Base-by-base conservation (phyloP, 352 stramenopile species). In the Pythium graminicola region DNA sequence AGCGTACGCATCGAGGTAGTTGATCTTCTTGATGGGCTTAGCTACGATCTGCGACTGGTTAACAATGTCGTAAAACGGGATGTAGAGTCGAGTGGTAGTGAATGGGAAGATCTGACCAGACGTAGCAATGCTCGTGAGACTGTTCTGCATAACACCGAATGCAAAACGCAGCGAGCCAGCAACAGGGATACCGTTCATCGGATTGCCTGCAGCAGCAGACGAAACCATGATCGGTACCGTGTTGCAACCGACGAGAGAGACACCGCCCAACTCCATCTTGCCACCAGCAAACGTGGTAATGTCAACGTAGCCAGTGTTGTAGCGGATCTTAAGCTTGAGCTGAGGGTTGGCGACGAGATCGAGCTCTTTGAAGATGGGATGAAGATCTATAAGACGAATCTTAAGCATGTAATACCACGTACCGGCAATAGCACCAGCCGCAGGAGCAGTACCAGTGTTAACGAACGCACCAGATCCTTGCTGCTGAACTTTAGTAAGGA, bases 1-100 rank as follows among this genome's bases (percentile, higher is more conserved):
- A 27, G 47, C 45, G 32, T 58, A 70, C 26, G 26, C 56, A 50
- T 67, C 57, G 3, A 64, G 19, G 24, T 66, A 70, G 17, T 36
- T 33, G 35, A 63, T 33, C 24, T 31, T 60, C 39, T 66, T 66
- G 19, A 70, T 55, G 20, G 62, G 62, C 31, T 66, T 70, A 13
- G 16, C 29, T 26, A 70, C 47, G 11, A 70, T 53, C 19, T 36
- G 14, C 11, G 33, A 42, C 19, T 42, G 54, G 54, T 49, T 53
- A 28, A 29, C 45, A 23, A 66, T 35, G 56, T 72, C 64, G 42
- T 72, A 72, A 35, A 63, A 63, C 20, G 64, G 56, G 46, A 72
- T 61, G 24, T 61, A 54, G 22, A 64, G 47, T 54, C 58, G 52
- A 26, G 31, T 49, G 9, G 50, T 61, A 6, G 50, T 61, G 33